These are phyloP conservation scores for Lachancea cidri DNA, from an alignment of 805 yeast genomes.

Conservation along the genomic window DNA sequence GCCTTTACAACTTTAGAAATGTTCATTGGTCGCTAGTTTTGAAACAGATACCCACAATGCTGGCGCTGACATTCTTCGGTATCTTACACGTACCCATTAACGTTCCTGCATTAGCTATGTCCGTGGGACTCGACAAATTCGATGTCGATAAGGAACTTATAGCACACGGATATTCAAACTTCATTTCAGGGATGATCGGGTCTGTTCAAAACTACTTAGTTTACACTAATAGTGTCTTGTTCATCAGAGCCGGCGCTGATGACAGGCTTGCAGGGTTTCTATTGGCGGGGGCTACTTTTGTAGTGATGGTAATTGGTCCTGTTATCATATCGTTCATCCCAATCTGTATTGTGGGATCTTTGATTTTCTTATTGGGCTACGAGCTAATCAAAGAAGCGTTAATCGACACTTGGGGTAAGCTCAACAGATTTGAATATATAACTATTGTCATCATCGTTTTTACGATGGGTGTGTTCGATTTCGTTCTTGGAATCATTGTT, in stretches of 20 bases:
- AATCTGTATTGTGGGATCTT: slow-evolving; percentile 90
- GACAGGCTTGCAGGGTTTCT: slow-evolving; percentile 84
- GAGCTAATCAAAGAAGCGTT: slow-evolving; percentile 84
- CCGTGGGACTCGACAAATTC: slow-evolving; percentile 72
- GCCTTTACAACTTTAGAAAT: slow-evolving; percentile 56
- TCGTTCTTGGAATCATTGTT: slow-evolving; percentile 84
- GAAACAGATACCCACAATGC: slow-evolving; percentile 81
- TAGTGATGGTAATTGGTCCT: slow-evolving; percentile 84
- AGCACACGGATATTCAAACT: slow-evolving; percentile 91
- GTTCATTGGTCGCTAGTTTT: slow-evolving; percentile 74
- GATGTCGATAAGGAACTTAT: slow-evolving; percentile 91
- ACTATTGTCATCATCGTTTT: slow-evolving; percentile 85
- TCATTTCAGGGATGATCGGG: slow-evolving; percentile 76
- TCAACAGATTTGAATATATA: slow-evolving; percentile 70
- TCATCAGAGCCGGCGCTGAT: slow-evolving; percentile 93
- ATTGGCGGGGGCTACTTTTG: slow-evolving; percentile 74
- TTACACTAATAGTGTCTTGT: slow-evolving; percentile 87
- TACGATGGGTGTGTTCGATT: slow-evolving; percentile 94
- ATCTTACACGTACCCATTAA: slow-evolving; percentile 95
- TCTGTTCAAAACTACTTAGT: slow-evolving; percentile 93
- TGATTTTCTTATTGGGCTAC: slow-evolving; percentile 85
- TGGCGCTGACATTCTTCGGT: slow-evolving; percentile 94
- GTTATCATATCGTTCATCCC: slow-evolving; percentile 91
- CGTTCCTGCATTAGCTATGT: slow-evolving; percentile 94
- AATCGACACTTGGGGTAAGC: slow-evolving; percentile 74